Conservation (phyloP, 1,139 yeast species). For the Candida buenavistaensis region DNA sequence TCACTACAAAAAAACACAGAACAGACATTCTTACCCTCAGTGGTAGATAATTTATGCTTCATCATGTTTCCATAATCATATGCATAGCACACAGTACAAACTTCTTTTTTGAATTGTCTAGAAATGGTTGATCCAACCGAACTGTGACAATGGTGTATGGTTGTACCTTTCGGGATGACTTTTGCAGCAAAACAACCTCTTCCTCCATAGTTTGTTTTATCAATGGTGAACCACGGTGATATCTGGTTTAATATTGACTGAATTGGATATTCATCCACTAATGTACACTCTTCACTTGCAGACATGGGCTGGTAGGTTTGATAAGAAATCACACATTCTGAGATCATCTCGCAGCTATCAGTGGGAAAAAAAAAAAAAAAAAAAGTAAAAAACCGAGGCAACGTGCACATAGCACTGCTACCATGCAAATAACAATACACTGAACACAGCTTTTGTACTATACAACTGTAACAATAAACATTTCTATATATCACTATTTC, state of each 20-base stretch:
- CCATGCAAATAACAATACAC: no score
- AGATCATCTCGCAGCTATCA: no score
- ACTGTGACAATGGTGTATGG: slow-evolving; percentile 36
- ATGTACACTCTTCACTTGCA: slow-evolving; percentile 10
- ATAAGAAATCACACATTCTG: no score
- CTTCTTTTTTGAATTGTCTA: slow-evolving; percentile 63
- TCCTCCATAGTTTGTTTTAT: slow-evolving; percentile 55
- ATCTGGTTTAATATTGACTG: slow-evolving; percentile 12
- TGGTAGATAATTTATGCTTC: slow-evolving; percentile 41
- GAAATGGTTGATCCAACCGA: slow-evolving; percentile 52
- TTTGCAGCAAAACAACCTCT: slow-evolving; percentile 60
- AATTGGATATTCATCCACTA: slow-evolving; percentile 9
- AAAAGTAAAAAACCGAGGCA: no score
- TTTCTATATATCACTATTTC: no score
- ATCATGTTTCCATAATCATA: slow-evolving; percentile 52
- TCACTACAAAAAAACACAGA: slow-evolving; percentile 57
- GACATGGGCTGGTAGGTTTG: no score
- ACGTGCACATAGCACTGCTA: no score
- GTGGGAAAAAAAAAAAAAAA: no score
- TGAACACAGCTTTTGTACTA: no score
- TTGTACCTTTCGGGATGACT: slow-evolving; percentile 41
- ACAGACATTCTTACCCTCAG: slow-evolving; percentile 56
- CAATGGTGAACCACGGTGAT: slow-evolving; percentile 37
- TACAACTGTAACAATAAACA: no score
- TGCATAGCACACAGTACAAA: slow-evolving; percentile 55